Evolutionary conservation across 768 basidiomycete genomes (phyloP).

Genomic region (Udeniomyces megalosporus): DNA sequence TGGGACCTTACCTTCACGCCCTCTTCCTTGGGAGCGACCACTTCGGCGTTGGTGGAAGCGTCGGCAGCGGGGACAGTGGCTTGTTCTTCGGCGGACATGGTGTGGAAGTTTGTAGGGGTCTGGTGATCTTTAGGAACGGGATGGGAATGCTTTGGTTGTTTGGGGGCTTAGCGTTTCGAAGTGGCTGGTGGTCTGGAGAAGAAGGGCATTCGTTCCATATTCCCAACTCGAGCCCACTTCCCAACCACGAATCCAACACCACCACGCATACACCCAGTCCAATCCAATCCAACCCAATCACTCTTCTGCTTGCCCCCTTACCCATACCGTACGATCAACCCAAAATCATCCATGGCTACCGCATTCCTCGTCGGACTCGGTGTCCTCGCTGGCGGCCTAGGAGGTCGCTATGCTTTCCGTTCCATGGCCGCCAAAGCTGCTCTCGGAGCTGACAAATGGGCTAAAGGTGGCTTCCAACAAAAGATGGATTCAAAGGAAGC

Average conservation of each 20-base stretch:
- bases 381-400: not conserved
- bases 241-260: no score
- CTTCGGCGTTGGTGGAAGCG: not conserved
- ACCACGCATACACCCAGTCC: not conserved
- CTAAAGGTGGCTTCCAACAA: slow-evolving; percentile 78
- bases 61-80: not conserved
- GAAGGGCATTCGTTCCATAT: no score
- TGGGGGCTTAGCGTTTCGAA: not conserved
- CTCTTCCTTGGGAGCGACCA: not conserved
- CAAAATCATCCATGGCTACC: not conserved
- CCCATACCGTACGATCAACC: not conserved
- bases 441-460: slow-evolving; percentile 55
- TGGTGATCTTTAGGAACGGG: not conserved
- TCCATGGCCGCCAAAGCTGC: not conserved
- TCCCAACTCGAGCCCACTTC: not conserved
- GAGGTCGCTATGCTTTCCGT: slow-evolving; percentile 5
- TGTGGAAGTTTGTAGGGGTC: not conserved
- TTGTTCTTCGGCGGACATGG: not conserved
- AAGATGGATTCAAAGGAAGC: slow-evolving; percentile 97
- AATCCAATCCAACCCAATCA: not conserved
- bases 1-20: slow-evolving; percentile 4
- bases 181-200: not conserved
- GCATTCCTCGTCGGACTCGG: slow-evolving; percentile 5
- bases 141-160: not conserved
- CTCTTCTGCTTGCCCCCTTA: not conserved